Conservation (phyloP, 169 alveolate species). For the Cryptosporidium felis region DNA sequence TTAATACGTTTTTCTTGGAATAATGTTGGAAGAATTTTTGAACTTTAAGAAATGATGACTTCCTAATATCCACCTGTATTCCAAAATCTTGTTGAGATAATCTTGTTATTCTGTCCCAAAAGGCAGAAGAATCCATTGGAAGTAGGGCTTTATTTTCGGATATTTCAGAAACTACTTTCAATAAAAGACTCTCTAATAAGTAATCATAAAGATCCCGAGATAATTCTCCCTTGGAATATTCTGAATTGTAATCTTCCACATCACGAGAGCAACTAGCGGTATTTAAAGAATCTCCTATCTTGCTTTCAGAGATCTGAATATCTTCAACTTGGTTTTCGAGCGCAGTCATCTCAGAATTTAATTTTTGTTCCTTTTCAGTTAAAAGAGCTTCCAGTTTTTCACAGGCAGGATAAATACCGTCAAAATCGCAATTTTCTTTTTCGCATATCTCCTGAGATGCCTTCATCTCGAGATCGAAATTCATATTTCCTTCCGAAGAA, state of each 20-base stretch:
- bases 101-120: constrained; percentile 45
- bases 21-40: constrained; percentile 32
- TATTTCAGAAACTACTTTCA: background rate
- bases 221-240: too few species aligned
- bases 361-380: too few species aligned
- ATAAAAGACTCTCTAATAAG: constrained; percentile 1
- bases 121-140: constrained; percentile 39
- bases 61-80: constrained; percentile 28
- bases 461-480: background rate
- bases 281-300: too few species aligned
- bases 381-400: too few species aligned
- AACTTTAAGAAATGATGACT: constrained; percentile 35
- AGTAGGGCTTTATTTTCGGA: constrained; percentile 5
- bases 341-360: too few species aligned
- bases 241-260: too few species aligned
- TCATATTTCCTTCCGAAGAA: constrained; percentile 45
- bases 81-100: background rate
- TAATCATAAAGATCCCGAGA: constrained; percentile 23
- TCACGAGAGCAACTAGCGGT: too few species aligned
- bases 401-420: too few species aligned
- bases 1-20: constrained; percentile 1
- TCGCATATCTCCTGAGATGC: too few species aligned
- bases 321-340: too few species aligned
- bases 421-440: too few species aligned
- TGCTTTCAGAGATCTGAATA: too few species aligned